A percentile compares a stretch with the other conserved stretches of the same genome.
These are phyloP conservation scores for Trichoderma harzianum DNA, from an alignment of 2,329 filamentous ascomycete genomes.

Conservation along the genomic window DNA sequence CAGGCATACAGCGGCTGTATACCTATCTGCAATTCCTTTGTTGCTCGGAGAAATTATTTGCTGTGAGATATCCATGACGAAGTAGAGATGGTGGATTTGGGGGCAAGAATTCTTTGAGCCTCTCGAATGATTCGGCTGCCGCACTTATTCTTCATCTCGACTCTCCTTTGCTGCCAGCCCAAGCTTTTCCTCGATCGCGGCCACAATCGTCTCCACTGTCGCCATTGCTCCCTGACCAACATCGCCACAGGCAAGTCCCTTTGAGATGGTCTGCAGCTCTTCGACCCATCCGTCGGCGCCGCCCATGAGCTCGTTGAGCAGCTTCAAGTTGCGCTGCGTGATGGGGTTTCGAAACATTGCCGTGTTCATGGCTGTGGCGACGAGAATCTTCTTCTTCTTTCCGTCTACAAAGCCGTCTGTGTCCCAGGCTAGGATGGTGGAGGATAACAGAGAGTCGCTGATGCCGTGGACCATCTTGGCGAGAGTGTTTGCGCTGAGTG, in stretches of 20 bases:
- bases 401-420: conserved; percentile 59
- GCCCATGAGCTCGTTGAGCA: conserved; percentile 75
- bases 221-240: conserved; percentile 79
- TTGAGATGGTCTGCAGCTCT: conserved; percentile 69
- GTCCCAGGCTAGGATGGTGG: conserved; percentile 84
- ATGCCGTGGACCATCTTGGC: conserved; percentile 80
- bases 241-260: conserved; percentile 81
- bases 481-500: conserved; percentile 78
- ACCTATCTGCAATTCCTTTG: background rate
- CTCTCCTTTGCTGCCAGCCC: conserved; percentile 17
- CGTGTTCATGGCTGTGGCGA: conserved; percentile 83
- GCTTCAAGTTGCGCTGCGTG: conserved; percentile 66
- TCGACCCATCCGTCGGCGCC: conserved; percentile 52
- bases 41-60: background rate
- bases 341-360: conserved; percentile 87
- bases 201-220: conserved; percentile 73
- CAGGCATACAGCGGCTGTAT: background rate
- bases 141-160: background rate
- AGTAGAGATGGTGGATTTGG: background rate
- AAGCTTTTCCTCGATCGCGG: conserved; percentile 56
- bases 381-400: conserved; percentile 63
- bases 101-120: background rate
- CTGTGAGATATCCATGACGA: background rate
- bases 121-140: background rate
- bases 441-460: conserved; percentile 71